A percentile compares a stretch with the other conserved stretches of the same genome.
phyloP scores from a whole-genome alignment of 75 land plant species.

The Gnetum montanum region DNA sequence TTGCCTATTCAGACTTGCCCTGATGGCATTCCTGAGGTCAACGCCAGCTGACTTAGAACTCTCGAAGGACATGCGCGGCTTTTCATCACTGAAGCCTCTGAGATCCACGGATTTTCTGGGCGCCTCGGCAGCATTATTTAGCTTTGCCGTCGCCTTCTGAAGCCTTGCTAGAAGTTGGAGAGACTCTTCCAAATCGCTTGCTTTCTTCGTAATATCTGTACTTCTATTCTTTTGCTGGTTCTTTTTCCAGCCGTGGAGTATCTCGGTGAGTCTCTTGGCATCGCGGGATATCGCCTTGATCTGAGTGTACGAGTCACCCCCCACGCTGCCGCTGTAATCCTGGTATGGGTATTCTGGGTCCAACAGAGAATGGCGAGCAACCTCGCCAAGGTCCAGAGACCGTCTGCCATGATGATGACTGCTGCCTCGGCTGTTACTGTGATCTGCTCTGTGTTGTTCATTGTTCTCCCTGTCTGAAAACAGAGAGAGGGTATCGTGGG shows the following conservation, averaged over 20 bases:
- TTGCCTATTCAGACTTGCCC: slow-evolving; percentile 3
- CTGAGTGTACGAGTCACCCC: neutral
- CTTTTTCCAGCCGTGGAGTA: slow-evolving; percentile 2
- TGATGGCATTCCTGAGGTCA: slow-evolving; percentile 5
- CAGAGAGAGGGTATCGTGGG: too few species aligned
- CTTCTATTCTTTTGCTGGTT: slow-evolving; percentile 11
- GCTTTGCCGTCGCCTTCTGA: slow-evolving; percentile 29
- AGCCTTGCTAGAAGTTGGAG: slow-evolving; percentile 38
- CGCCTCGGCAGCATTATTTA: neutral
- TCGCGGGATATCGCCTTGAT: neutral
- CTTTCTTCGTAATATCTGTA: slow-evolving; percentile 28
- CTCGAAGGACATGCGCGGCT: too few species aligned
- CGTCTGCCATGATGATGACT: neutral
- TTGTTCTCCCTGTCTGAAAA: too few species aligned
- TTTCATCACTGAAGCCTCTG: too few species aligned
- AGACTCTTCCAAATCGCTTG: slow-evolving; percentile 55
- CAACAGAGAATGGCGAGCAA: neutral
- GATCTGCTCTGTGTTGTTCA: neutral
- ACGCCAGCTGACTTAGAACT: too few species aligned
- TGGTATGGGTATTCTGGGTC: neutral
- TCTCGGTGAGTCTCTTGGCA: neutral
- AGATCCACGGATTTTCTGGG: slow-evolving; percentile 2
- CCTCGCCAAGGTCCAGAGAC: slow-evolving; percentile 3
- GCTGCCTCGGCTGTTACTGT: neutral
- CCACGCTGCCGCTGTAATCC: neutral